Evolutionary conservation across 2,329 filamentous ascomycete genomes (phyloP), one percentile per base, ranked within the genome.

Genomic region (Xylariales sp.): DNA sequence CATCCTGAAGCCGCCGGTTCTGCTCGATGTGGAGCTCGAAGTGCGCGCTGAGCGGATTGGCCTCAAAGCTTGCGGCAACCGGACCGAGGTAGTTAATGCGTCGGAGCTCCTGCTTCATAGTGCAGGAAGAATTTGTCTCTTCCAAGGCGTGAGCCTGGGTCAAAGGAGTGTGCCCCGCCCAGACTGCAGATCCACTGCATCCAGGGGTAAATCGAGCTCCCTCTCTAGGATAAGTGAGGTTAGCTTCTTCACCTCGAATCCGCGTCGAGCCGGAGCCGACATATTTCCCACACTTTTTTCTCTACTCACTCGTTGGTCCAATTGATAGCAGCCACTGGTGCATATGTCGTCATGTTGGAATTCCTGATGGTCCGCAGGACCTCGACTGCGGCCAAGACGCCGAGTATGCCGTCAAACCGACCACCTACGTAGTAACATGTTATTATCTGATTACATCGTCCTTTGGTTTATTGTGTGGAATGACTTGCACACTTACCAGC

Each of bases 301-400:
- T n/a, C 19, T n/a, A 13, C 31, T 20, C 49, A 45, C 30, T 51
- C 49, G 38, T 85, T 85, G 5, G 82, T 88, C 82, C 81, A 87
- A 51, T 88, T 85, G 4, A 89, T 76, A 1, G 88, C 74, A 2
- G 82, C 84, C 0, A 88, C 70, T 2, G 81, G 80, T 23, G 77
- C 82, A 23, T 82, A 72, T 0, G 85, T 89, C 50, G 83, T 72
- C 4, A 84, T 66, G 24, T 73, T 66, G 44, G 81, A 74, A 16
- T 88, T 83, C 5, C 81, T 70, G 28, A 91, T 63, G 0, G 78
- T 71, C 40, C 72, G 75, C 12, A 90, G 63, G 52, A 83, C 79
- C 58, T 90, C 85, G 0, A 90, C 65, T 1, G 77, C 85, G 1
- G 85, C 77, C 21, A 78, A 70, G 6, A 90, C 75, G 8, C n/a